Conservation (phyloP, 108 stramenopile genomes). For the Fragilaria crotonensis region DNA sequence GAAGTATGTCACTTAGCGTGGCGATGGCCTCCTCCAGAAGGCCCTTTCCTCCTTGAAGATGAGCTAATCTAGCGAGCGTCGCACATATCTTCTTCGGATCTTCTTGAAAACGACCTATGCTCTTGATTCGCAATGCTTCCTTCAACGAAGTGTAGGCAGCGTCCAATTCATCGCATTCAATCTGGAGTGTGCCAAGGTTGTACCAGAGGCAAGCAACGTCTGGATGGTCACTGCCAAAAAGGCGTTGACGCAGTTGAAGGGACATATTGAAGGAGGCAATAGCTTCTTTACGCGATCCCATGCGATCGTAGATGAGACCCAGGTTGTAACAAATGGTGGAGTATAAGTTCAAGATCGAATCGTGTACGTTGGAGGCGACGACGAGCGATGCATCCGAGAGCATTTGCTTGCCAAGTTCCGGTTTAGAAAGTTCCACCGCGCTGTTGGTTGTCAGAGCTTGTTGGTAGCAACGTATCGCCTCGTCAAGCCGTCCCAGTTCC, state of each 20-base stretch:
- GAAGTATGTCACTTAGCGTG: conserved; percentile 18
- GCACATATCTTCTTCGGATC: conserved; percentile 15
- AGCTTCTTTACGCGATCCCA: conserved; percentile 30
- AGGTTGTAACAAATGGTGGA: conserved; percentile 52
- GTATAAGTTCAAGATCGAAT: conserved; percentile 31
- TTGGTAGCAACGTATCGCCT: conserved; percentile 43
- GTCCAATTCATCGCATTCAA: conserved; percentile 35
- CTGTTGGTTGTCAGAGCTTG: conserved; percentile 11
- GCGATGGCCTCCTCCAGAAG: conserved; percentile 26
- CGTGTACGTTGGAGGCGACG: background rate
- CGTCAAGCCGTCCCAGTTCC: conserved; percentile 28
- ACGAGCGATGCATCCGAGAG: background rate
- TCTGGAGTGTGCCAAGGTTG: conserved; percentile 45
- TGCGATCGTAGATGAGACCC: conserved; percentile 41
- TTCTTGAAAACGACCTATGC: conserved; percentile 19
- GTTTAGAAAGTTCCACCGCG: background rate
- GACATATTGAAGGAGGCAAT: conserved; percentile 38
- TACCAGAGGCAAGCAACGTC: conserved; percentile 47
- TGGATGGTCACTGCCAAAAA: conserved; percentile 36
- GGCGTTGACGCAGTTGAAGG: conserved; percentile 25
- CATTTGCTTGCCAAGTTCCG: background rate
- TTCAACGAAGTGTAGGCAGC: conserved; percentile 38
- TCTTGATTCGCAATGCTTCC: conserved; percentile 26
- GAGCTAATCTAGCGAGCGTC: conserved; percentile 31
- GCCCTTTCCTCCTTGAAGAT: conserved; percentile 31